Evolutionary conservation across 768 basidiomycete genomes (phyloP), one percentile per base, ranked within the genome.

Genomic region (Sporobolomyces phaffii): DNA sequence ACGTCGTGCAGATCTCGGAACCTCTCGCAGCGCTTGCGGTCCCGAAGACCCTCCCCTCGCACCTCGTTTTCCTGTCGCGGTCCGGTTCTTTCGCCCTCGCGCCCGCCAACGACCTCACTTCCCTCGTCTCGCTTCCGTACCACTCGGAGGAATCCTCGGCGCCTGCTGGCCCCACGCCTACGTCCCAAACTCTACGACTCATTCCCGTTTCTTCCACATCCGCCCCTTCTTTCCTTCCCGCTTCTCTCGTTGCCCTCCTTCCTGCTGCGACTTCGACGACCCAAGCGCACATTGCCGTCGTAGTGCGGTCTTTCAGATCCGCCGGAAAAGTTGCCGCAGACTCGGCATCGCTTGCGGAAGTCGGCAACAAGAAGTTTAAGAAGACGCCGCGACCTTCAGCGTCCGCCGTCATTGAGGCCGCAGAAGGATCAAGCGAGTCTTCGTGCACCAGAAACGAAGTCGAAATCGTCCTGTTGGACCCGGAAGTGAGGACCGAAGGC

Each of bases 291-390:
- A 36, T 72, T 56, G 60, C 51, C 10, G 1, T 72, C 40, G 28
- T 68, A 44, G 65, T 68, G 1, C 65, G 70, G 18, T 40, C 62
- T 2, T 67, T 61, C 49, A 34, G 41, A 3, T 3, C 49, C 33
- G 14, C 64, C 2, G 10, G 41, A 7, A 31, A 24, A 1, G 2
- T 22, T 1, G 0, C 28, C 5, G 2, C 26, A 2, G 22, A 59
- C 0, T 20, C 45, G 0, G 14, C 53, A 1, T 64, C 65, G 31
- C 59, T 71, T 38, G 49, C 59, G 31, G 62, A 65, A 40, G 58
- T 64, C 20, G 59, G 62, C 34, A 67, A 72, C 62, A 68, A 72
- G 63, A 65, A 68, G 65, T 62, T 68, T 53, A 72, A 72, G 44
- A 68, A 68, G 65, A 48, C 34, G 2, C 63, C 60, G 24, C 41